Conservation (phyloP, 139 green algal species). For the Closterium sp. region DNA sequence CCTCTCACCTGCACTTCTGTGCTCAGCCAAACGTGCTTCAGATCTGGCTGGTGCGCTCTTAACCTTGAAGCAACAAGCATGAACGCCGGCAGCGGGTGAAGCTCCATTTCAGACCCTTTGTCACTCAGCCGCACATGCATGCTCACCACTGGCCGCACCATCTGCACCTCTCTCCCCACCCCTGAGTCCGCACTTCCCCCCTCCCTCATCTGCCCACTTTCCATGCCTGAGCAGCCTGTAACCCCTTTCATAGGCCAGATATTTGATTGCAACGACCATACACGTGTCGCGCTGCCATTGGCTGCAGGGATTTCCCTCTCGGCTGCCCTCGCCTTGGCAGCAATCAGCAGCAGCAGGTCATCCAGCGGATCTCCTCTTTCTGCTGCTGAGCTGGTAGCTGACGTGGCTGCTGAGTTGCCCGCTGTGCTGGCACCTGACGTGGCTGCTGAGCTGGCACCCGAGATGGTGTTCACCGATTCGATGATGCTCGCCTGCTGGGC, state of each 20-base stretch:
- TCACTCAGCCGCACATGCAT: background rate
- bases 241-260: background rate
- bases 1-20: slow-evolving; percentile 22
- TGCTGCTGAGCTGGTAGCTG: background rate
- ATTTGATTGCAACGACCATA: background rate
- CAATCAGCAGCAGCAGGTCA: background rate
- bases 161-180: background rate
- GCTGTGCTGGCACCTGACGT: background rate
- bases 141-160: background rate
- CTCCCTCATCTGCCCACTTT: no score
- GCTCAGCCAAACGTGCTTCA: slow-evolving; percentile 30
- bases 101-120: background rate
- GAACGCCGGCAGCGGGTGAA: background rate
- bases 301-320: background rate
- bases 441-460: background rate
- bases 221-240: background rate
- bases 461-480: background rate
- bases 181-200: no score
- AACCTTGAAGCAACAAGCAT: background rate
- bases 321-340: background rate
- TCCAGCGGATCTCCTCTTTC: background rate
- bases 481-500: background rate
- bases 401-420: background rate
- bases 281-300: background rate
- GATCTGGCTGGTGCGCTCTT: background rate